Evolutionary conservation across 441 rosid species (phyloP), one percentile per base, ranked within the genome.

Genomic region (Adansonia rubrostipa): DNA sequence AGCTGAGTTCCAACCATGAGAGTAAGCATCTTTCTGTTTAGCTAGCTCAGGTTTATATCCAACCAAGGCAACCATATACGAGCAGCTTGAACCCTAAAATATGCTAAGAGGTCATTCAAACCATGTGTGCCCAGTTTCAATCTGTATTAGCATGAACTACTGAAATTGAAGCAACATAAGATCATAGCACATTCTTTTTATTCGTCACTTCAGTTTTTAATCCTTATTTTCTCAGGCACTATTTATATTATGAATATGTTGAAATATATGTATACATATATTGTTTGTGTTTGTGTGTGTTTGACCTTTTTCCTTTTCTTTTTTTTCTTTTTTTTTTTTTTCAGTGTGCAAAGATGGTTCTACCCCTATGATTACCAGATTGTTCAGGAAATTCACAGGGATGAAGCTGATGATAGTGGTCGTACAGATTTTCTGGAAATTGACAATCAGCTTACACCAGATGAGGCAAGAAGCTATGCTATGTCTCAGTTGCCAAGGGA

Each of bases 311-410:
- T 56, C 40, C 11, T 17, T 7, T 58, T 74, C 15, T 24, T 28
- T 14, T 63, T 24, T 28, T 14, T 63, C 24, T 70, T 61, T 58
- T 1, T 4, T 2, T 79, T 56, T 10, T 28, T 73, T 56, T 42
- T 51, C 93, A 97, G 99, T 82, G 65, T 90, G 57, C 95, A 97
- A 77, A 89, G 99, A 85, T 89, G 97, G 98, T 95, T 92, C 90
- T 89, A 86, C 86, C 99, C 99, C 2, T 93, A 90, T 47, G 96
- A 97, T 86, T 97, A 91, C 84, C 99, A 97, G 84, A 87, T 95
- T 15, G 86, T 95, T 74, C 99, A 95, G 89, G 98, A 97, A 87
- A 89, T 88, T 45, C 99, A 95, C 80, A 77, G 85, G 89, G 80
- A 92, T 8, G 99, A 95, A 64, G 88, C 86, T 4, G 93, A 91